Evolutionary conservation across 1,284 basidiomycete genomes (phyloP), one percentile per base, ranked within the genome.

Genomic region (Puccinia novopanici): DNA sequence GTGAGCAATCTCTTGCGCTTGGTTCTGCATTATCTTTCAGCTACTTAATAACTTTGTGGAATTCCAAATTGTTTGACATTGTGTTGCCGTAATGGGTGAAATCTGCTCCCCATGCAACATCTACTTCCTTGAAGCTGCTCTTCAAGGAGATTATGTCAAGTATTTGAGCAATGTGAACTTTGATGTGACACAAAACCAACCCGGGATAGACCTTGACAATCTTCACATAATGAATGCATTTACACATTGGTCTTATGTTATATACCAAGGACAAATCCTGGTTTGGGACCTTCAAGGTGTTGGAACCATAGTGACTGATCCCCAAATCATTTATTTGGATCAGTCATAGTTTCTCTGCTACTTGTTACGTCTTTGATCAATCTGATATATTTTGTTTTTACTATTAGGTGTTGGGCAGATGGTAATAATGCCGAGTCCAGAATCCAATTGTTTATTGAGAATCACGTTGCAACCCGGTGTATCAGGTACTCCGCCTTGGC

Each of bases 261-360:
- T 15, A 15, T 61, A 27, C 27, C 24, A 37, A 24, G 30, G 57
- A 30, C 24, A 27, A 17, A 30, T 10, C 30, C 30, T 61, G n/a
- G 55, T 57, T 9, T 57, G 55, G 10, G 55, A 57, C n/a, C n/a
- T 57, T n/a, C 55, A 57, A n/a, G 57, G 57, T 4, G 57, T 61
- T 4, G 57, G 57, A 34, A 30, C 57, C 8, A 61, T 30, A 5
- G 27, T 61, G 24, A 61, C 57, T 12, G 57, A 61, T 61, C 57
- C 57, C 6, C 57, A 61, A 61, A 61, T 61, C 8, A 37, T 61
- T 61, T 27, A 65, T 8, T 40, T 45, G 45, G 67, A 70, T 70
- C 42, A 3, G 6, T 15, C 48, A 27, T 71, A 54, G 45, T 71
- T 52, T 4, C 4, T 4, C 9, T 52, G 10, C 17, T 19, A 52